phyloP scores from a whole-genome alignment of 352 stramenopile species.

The Poterioochromonas sp. region DNA sequence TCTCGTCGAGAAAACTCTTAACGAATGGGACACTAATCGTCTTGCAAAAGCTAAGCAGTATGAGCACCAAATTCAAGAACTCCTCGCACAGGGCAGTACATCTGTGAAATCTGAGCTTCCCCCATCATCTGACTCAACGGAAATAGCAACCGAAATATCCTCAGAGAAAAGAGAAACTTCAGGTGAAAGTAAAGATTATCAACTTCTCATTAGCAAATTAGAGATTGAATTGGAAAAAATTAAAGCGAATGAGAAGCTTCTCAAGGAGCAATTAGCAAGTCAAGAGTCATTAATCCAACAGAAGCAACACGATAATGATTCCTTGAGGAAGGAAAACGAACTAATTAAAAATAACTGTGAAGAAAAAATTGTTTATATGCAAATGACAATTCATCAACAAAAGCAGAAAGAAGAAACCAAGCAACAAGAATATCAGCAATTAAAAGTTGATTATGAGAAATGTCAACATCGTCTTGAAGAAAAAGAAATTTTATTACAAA shows the following conservation, averaged over 20 bases:
- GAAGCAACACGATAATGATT: no score
- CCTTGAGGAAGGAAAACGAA: not conserved
- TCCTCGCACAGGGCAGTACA: no score
- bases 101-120: not conserved
- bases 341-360: not conserved
- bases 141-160: not conserved
- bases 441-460: not conserved
- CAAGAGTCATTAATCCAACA: no score
- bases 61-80: no score
- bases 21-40: not conserved
- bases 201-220: no score
- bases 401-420: not conserved
- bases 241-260: no score
- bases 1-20: not conserved
- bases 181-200: no score
- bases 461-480: not conserved
- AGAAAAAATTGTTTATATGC: conserved; percentile 4
- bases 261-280: no score
- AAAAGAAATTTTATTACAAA: not conserved
- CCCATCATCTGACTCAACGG: not conserved
- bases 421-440: not conserved
- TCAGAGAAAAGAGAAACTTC: not conserved
- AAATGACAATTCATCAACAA: not conserved
- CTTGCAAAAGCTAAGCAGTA: no score
- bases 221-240: no score